A percentile compares a stretch with the other conserved stretches of the same genome.
Evolutionary conservation across 768 basidiomycete species (phyloP).

Genomic region (Chiua virens): DNA sequence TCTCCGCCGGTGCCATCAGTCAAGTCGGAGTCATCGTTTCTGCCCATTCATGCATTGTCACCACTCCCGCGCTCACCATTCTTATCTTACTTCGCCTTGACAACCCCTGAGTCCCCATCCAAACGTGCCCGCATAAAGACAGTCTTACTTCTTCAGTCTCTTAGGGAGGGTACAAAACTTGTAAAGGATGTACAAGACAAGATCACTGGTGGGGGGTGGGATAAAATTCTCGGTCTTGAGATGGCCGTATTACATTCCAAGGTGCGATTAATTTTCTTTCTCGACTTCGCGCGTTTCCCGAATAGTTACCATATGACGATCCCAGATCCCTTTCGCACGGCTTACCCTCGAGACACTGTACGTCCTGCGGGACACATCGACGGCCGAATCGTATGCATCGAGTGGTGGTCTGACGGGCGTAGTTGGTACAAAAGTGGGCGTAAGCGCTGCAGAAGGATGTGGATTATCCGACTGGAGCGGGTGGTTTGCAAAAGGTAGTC

Average conservation of each 20-base stretch:
- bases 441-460: constrained; percentile 56
- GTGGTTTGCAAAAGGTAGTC: constrained; percentile 49
- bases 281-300: background rate
- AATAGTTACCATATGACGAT: background rate
- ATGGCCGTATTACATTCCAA: constrained; percentile 77
- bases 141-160: constrained; percentile 69
- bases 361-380: constrained; percentile 66
- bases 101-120: constrained; percentile 74
- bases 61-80: constrained; percentile 22
- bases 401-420: constrained; percentile 65
- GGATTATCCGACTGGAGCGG: constrained; percentile 39
- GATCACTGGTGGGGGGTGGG: constrained; percentile 26
- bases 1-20: constrained; percentile 9
- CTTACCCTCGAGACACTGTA: constrained; percentile 65
- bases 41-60: background rate
- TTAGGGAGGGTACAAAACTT: constrained; percentile 16
- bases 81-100: constrained; percentile 76
- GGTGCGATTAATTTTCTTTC: constrained; percentile 37
- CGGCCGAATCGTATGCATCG: constrained; percentile 86
- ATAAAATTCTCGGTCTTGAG: constrained; percentile 66
- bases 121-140: constrained; percentile 75
- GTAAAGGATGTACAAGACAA: constrained; percentile 20
- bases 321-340: constrained; percentile 7
- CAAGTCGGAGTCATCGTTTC: constrained; percentile 4
- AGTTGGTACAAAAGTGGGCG: constrained; percentile 53